These are phyloP conservation scores for Spencermartinsiella ligniputridi DNA, from an alignment of 1,139 yeast species.

Conservation along the genomic window DNA sequence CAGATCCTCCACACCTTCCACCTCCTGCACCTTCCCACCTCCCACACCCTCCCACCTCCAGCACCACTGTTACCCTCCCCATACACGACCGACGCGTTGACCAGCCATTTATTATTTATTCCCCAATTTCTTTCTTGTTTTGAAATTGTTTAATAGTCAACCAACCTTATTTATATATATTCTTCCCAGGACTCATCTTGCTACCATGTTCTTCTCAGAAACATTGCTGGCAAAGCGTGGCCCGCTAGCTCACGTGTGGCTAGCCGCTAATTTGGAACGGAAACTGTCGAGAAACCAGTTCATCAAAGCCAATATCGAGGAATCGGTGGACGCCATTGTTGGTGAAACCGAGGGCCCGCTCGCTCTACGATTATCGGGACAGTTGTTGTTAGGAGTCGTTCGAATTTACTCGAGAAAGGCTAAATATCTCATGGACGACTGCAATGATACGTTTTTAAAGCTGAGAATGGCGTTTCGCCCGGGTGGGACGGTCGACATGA, in stretches of 20 bases:
- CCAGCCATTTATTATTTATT: no score
- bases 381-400: conserved; percentile 81
- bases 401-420: conserved; percentile 86
- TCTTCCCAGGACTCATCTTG: no score
- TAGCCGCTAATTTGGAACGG: conserved; percentile 85
- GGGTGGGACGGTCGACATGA: conserved; percentile 42
- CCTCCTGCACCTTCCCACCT: no score
- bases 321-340: conserved; percentile 58
- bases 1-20: no score
- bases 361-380: conserved; percentile 84
- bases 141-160: no score
- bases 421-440: conserved; percentile 78
- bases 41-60: no score
- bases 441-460: conserved; percentile 68
- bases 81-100: no score
- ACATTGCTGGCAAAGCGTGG: conserved; percentile 59
- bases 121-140: no score
- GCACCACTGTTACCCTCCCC: no score
- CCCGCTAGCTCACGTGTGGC: conserved; percentile 88
- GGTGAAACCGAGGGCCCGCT: conserved; percentile 45
- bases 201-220: conserved; percentile 20
- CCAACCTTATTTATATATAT: no score
- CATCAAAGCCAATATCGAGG: conserved; percentile 63
- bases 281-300: conserved; percentile 75
- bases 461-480: conserved; percentile 68